Evolutionary conservation across 169 alveolate species (phyloP).

Genomic region (Plasmodium fragile): DNA sequence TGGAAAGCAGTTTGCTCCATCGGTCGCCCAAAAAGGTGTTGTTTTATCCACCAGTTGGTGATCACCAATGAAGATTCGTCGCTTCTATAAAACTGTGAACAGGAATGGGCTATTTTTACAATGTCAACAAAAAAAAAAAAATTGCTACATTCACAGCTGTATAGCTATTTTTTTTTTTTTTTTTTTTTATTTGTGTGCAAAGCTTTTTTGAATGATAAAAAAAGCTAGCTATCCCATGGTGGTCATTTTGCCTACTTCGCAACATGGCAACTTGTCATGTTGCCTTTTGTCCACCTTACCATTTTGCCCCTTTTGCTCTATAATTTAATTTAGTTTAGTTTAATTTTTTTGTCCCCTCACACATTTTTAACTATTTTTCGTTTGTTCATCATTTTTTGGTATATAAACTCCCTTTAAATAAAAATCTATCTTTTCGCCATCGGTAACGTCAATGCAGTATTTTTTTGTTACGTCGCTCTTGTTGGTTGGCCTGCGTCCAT

Average conservation of each 20-base stretch:
- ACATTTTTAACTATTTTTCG: slow-evolving; percentile 11
- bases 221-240: background rate
- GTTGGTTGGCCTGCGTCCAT: slow-evolving; percentile 34
- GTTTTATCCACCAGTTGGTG: background rate
- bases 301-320: background rate
- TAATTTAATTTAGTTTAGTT: background rate
- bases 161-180: background rate
- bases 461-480: slow-evolving; percentile 56
- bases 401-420: slow-evolving; percentile 69
- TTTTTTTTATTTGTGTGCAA: slow-evolving; percentile 1
- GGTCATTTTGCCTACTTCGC: slow-evolving; percentile 4
- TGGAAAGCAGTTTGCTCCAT: background rate
- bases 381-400: slow-evolving; percentile 39
- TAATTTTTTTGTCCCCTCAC: slow-evolving; percentile 31
- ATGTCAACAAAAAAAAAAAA: slow-evolving; percentile 13
- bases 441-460: slow-evolving; percentile 35
- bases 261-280: background rate
- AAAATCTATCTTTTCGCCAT: slow-evolving; percentile 20
- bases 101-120: background rate
- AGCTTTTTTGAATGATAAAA: background rate
- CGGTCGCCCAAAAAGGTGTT: background rate
- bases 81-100: background rate
- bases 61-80: background rate
- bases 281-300: background rate
- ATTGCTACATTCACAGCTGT: background rate